Evolutionary conservation across 345 rosid genomes (phyloP).

Genomic region (Rhizophora mangle): DNA sequence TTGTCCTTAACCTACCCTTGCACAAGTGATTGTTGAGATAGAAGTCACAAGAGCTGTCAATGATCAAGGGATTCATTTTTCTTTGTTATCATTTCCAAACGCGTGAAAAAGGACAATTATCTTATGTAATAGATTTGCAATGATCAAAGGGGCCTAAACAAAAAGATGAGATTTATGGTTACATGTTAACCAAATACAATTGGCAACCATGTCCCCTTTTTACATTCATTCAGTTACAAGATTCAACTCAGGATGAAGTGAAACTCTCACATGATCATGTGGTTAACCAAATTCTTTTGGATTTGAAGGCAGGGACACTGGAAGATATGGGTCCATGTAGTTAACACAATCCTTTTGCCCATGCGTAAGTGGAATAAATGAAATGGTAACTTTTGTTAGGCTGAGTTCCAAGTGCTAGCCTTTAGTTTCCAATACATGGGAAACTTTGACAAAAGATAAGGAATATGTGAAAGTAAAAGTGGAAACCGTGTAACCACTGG

Average conservation of each 20-base stretch:
- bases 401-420: conserved; percentile 1
- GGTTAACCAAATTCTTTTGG: too few relatives aligned
- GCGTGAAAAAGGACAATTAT: background rate
- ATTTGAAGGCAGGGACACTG: too few relatives aligned
- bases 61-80: conserved; percentile 9
- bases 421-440: conserved; percentile 12
- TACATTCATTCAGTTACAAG: too few relatives aligned
- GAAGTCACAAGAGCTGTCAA: conserved; percentile 24
- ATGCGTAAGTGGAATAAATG: background rate
- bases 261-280: too few relatives aligned
- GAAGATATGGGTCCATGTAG: too few relatives aligned
- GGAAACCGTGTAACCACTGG: background rate
- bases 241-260: too few relatives aligned
- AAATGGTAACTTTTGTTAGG: background rate
- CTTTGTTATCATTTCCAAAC: background rate
- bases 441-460: conserved; percentile 24
- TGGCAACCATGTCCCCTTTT: background rate
- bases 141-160: background rate
- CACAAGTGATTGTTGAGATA: conserved; percentile 30
- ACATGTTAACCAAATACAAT: background rate
- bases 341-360: background rate
- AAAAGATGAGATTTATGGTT: background rate
- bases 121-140: too few relatives aligned
- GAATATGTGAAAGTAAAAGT: conserved; percentile 25
- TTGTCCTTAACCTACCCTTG: conserved; percentile 12